Evolutionary conservation across 73 alveolate species (phyloP), one percentile per base, ranked within the genome.

Genomic region (Uronychia binucleata): DNA sequence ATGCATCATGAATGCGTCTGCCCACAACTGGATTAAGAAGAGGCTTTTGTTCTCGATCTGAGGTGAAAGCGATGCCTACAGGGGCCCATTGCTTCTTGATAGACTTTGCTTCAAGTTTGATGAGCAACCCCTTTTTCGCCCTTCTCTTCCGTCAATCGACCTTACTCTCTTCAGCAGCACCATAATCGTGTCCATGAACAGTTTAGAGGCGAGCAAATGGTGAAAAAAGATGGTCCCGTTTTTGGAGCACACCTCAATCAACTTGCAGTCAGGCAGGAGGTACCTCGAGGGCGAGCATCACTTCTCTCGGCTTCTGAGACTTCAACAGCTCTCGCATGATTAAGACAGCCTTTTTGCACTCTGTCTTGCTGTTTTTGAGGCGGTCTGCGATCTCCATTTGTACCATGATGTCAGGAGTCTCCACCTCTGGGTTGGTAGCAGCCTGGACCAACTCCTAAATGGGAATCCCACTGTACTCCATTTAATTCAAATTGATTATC

Each of bases 1-100:
- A 28, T 94, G 93, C 98, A 94, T 94, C 97, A 94, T 92, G 74
- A 94, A 94, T 28, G 98, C 88, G 83, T 94, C 98, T 14, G 96
- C 94, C 96, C 96, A 94, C n/a, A 94, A 93, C 86, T 94, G 87
- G 1, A 94, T 77, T 58, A 94, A 74, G 34, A 80, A 88, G 0
- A 94, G 87, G 0, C 87, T 90, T 58, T 93, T 67, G 31, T 89
- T 94, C 81, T 94, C 96, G 19, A 88, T 80, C 85, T 94, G 19
- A 46, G 19, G 19, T 46, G 5, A 46, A 19, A 46, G 67, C 5
- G 5, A 19, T 11, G 19, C 67, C 5, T 46, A 46, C 67, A 46
- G n/a, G 80, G 30, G 85, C 83, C 77, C 96, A 32, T 28, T 33
- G 58, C 31, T 81, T 76, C 34, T 57, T 85, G 19, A 75, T 78